Evolutionary conservation across 768 basidiomycete genomes (phyloP), one percentile per base, ranked within the genome.

Genomic region (Mycena filopes): DNA sequence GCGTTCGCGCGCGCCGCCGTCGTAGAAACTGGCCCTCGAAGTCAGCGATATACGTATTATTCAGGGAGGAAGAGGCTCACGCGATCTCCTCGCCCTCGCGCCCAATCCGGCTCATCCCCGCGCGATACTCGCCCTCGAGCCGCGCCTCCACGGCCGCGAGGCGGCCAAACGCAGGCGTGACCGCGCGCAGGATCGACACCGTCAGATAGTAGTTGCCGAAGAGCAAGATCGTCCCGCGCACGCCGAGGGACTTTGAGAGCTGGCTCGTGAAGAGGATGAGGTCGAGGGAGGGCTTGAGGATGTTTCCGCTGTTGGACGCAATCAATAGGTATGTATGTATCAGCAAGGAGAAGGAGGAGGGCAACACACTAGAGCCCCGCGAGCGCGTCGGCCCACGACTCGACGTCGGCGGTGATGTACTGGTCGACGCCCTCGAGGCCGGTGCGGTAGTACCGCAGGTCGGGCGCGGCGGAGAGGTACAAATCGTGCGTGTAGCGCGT

Each of bases 1-100:
- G 68, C 87, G 88, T 77, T 99, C 97, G 41, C 92, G 82, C 3
- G 81, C 75, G 0, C 95, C 95, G 0, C 97, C 97, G 67, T 95
- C 89, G 76, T 99, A 99, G 75, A 99, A 99, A 0, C 94, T 95
- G 66, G 26, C 18, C 29, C 21, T 36, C 15, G 15, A 36, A 33
- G 18, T 29, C 28, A 25, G 26, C 21, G 12, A 41, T n/a, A 25
- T 49, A 2, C 13, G 15, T 20, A 48, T 45, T 25, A 21, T 8
- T 20, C 9, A 31, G 55, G 5, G 33, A 38, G 13, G 29, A 2
- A 21, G 50, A 40, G 28, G 33, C 93, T 73, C 67, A 91, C 88
- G 97, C 97, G 38, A 99, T 85, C 75, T 99, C 96, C 74, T 99
- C 97, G 23, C 90, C 88, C 71, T 98, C 96, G 64, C 95, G 80